Base-by-base conservation (phyloP, 1,284 basidiomycete genomes). In the Malassezia sympodialis region DNA sequence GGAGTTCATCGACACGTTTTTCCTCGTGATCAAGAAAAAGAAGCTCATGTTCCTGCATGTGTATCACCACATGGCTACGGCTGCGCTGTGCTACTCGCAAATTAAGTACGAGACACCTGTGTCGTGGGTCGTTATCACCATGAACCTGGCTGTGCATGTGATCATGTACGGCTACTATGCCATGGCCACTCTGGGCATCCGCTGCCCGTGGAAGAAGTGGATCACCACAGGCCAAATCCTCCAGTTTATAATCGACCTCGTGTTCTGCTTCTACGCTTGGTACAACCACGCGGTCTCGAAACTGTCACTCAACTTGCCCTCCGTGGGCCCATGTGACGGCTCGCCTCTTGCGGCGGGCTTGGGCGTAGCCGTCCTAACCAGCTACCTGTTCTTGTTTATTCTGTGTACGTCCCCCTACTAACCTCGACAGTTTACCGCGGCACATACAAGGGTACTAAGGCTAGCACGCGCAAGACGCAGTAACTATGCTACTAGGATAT, bases 51-150 rank as follows among this genome's bases (percentile, higher is more conserved):
- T 96, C 79, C 79, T 98, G 62, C 93, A 98, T 76, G 91, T 96
- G 66, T 96, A 94, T 81, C 93, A 96, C 77, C 93, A 96, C 79
- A 89, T 91, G 59, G 93, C 91, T n/a, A 96, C 93, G 54, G 93
- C 93, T 56, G 77, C 94, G 51, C 80, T 98, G 58, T 96, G 93
- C 79, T 96, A 84, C 76, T 84, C 85, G 53, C 91, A 98, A 79
- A 81, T 98, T 61, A 85, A 93, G 67, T 91, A 72, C 28, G 66
- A 63, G 48, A 93, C 72, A 82, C 94, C 60, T 49, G 31, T 65
- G 56, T 94, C 91, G 61, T 99, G 94, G 94, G 83, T 91, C 62
- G 88, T 90, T 61, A 98, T 99, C 76, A 77, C 80, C 52, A 82
- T 96, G 68, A 99, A 99, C 80, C 80, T 98, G 56, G 78, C 82